Evolutionary conservation across 2,329 filamentous ascomycete genomes (phyloP), one percentile per base, ranked within the genome.

Genomic region (Zymoseptoria crescenta): DNA sequence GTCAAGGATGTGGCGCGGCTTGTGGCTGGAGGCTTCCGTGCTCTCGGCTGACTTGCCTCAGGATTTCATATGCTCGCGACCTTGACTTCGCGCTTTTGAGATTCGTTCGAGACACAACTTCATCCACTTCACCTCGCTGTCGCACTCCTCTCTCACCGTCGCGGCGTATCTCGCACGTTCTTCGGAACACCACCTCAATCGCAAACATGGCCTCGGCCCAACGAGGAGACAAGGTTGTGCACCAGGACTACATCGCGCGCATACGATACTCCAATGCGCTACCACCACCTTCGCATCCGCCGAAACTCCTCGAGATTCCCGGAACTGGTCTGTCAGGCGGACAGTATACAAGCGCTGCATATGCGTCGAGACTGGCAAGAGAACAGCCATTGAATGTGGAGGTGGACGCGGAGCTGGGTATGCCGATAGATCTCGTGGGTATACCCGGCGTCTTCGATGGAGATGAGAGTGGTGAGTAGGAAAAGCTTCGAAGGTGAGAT

Each of bases 161-260:
- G 16, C 35, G 35, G n/a, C 35, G 3, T n/a, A 16, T n/a, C 35
- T 13, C 16, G 35, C 35, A n/a, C 4, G 5, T 6, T 13, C 10
- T 45, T 5, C 35, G 13, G 4, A n/a, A 4, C 35, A 7, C 13
- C 13, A 0, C 4, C 16, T 16, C 35, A n/a, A n/a, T n/a, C 35
- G 35, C 13, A 3, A 56, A 9, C 57, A 69, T 69, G 66, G 64
- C 66, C 52, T 69, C 70, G 41, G 58, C 59, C 24, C 64, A 67
- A 58, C 67, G 67, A 9, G 65, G 66, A 41, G 66, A 69, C 58
- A 69, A 71, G 52, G 68, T 69, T 61, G 85, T 84, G 69, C 91
- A 96, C 73, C 94, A 99, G 77, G 94, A 99, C 76, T 97, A 96
- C 77, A 96, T 99, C 73, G 93, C 92, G 64, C 88, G 92, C 69